Evolutionary conservation across 1,139 yeast species (phyloP), one percentile per base, ranked within the genome.

Genomic region (Candida sanyaensis): DNA sequence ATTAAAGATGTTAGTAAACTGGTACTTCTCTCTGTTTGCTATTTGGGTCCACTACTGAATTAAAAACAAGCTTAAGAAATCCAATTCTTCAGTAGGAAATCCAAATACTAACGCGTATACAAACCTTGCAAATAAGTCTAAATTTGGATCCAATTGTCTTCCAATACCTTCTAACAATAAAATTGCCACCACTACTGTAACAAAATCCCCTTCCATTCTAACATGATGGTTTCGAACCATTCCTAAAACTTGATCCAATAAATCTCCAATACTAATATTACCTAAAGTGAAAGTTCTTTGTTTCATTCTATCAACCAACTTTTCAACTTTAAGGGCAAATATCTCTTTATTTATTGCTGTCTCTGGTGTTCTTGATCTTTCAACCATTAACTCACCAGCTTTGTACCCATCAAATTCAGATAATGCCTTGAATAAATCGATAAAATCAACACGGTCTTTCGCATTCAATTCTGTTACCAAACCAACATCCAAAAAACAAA

Each of bases 191-290:
- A 93, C 88, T 27, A 95, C 96, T 26, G 96, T 90, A 42, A 93
- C 86, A 61, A 93, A 93, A 64, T 93, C 99, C 6, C 96, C 96
- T 61, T 93, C 99, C 97, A 95, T 88, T 62, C 97, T 78, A 21
- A 93, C 99, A 65, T 95, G 99, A 64, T 93, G 99, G 13, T 76
- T 74, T 50, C 98, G 77, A 13, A 95, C 98, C 97, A 93, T 91
- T 1, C 84, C 75, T 51, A 93, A 75, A 73, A 93, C 93, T 61
- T 84, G 88, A 56, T 91, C 95, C 50, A 93, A 73, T 51, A 95
- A 74, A 62, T 92, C 98, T 3, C 98, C 98, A 53, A 93, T 88
- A 43, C 95, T 87, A 23, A 95, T 87, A 46, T 90, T 88, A 0
- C 99, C 99, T 47, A 93, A 72, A 0, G 98, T 90, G 63, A 93